Percentiles rank a stretch among this genome's conserved stretches.
These are phyloP conservation scores for Gracilaria gracilis DNA, from an alignment of 23 red algal genomes.

Conservation along the genomic window DNA sequence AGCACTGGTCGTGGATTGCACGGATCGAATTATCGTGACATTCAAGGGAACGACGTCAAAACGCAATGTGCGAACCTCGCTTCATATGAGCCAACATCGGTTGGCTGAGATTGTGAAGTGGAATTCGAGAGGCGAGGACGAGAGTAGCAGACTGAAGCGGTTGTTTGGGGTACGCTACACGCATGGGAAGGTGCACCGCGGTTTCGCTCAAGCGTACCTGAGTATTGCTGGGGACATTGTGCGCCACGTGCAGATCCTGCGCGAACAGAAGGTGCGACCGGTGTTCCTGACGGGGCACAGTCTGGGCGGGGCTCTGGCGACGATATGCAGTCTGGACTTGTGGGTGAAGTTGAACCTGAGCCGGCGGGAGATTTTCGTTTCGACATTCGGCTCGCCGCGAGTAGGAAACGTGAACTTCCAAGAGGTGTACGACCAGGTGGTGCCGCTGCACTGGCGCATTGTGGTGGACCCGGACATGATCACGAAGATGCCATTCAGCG, in stretches of 20 bases:
- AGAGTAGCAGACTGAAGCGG: constrained; percentile 49
- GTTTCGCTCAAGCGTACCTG: constrained; percentile 79
- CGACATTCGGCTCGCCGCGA: constrained; percentile 89
- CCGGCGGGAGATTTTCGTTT: constrained; percentile 63
- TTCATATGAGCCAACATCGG: constrained; percentile 61
- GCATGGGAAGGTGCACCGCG: constrained; percentile 65
- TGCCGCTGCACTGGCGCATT: constrained; percentile 84
- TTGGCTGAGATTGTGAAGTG: constrained; percentile 27
- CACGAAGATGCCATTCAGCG: constrained; percentile 64
- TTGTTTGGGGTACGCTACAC: constrained; percentile 53
- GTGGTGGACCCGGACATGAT: constrained; percentile 80
- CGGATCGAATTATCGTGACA: constrained; percentile 79
- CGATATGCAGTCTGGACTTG: constrained; percentile 69
- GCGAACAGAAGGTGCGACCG: constrained; percentile 54
- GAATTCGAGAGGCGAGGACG: constrained; percentile 39
- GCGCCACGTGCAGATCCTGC: constrained; percentile 55
- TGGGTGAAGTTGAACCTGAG: constrained; percentile 63
- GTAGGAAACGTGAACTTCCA: constrained; percentile 82
- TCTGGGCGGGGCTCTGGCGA: constrained; percentile 86
- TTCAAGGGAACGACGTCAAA: constrained; percentile 81
- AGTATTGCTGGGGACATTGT: constrained; percentile 62
- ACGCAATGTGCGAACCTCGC: constrained; percentile 64
- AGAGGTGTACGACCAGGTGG: constrained; percentile 64
- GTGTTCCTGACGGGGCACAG: constrained; percentile 84
- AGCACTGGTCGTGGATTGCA: constrained; percentile 70